These are phyloP conservation scores for Ramaria sp. DNA, from an alignment of 768 basidiomycete species.

Conservation along the genomic window DNA sequence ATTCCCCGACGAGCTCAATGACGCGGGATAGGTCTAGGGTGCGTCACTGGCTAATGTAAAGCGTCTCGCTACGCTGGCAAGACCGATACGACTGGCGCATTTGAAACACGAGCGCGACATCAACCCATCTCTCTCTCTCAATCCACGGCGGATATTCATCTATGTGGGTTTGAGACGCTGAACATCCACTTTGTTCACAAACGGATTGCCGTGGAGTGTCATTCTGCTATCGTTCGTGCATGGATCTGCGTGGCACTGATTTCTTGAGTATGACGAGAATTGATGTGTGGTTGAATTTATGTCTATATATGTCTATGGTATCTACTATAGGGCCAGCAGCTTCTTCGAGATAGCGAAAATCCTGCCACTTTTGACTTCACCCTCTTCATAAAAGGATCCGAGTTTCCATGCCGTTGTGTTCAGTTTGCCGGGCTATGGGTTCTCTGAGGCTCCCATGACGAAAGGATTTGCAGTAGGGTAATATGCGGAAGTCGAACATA, in stretches of 20 bases:
- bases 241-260: conserved; percentile 44
- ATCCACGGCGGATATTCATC: conserved; percentile 40
- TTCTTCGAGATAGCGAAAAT: too few species aligned
- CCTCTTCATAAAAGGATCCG: conserved; percentile 30
- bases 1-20: conserved; percentile 51
- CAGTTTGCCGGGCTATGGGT: conserved; percentile 52
- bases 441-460: conserved; percentile 45
- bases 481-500: conserved; percentile 42
- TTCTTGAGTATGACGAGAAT: too few species aligned
- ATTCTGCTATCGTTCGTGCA: conserved; percentile 53
- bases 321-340: too few species aligned
- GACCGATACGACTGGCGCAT: conserved; percentile 47
- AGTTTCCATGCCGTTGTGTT: conserved; percentile 54
- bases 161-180: conserved; percentile 35
- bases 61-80: conserved; percentile 40
- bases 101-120: conserved; percentile 38
- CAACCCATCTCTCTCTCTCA: conserved; percentile 44
- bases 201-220: conserved; percentile 32
- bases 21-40: conserved; percentile 39
- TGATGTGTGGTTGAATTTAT: too few species aligned
- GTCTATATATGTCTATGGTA: too few species aligned
- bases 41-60: conserved; percentile 37
- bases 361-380: conserved; percentile 38
- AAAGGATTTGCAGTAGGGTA: conserved; percentile 29
- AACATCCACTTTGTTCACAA: conserved; percentile 53